phyloP scores from a whole-genome alignment of 257 asterid genomes.

The Thymus quinquecostatus region DNA sequence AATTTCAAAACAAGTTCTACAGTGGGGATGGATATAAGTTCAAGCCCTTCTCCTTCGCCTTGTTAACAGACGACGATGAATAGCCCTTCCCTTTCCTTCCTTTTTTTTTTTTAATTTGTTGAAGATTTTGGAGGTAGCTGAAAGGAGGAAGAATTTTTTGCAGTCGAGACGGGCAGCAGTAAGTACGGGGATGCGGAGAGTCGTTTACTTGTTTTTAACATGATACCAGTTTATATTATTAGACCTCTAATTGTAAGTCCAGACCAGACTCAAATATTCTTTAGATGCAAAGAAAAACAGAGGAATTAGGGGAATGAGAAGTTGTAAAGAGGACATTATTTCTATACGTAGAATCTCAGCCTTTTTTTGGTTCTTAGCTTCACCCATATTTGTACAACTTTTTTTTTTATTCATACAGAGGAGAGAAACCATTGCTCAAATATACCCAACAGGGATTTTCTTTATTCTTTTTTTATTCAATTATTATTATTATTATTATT shows the following conservation, averaged over 20 bases:
- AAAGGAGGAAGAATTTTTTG: slow-evolving; percentile 34
- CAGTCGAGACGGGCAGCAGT: slow-evolving; percentile 6
- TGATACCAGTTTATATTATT: slow-evolving; percentile 32
- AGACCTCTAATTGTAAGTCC: slow-evolving; percentile 35
- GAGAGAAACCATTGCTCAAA: neutral
- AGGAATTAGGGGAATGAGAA: slow-evolving; percentile 26
- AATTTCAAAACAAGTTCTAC: slow-evolving; percentile 84
- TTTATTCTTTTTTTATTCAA: too few species aligned
- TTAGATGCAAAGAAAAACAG: slow-evolving; percentile 29
- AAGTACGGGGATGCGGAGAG: neutral
- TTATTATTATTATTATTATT: too few species aligned
- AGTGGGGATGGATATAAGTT: slow-evolving; percentile 90
- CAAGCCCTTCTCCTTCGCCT: slow-evolving; percentile 75
- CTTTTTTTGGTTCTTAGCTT: slow-evolving; percentile 6
- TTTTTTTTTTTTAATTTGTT: neutral
- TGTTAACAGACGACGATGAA: slow-evolving; percentile 70
- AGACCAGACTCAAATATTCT: slow-evolving; percentile 21
- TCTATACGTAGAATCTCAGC: slow-evolving; percentile 30
- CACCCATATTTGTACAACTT: slow-evolving; percentile 34
- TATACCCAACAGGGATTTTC: too few species aligned
- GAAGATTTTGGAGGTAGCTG: slow-evolving; percentile 30
- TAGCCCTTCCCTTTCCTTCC: slow-evolving; percentile 30
- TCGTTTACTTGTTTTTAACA: slow-evolving; percentile 31
- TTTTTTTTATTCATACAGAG: slow-evolving; percentile 21
- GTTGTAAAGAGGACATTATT: slow-evolving; percentile 41